A percentile compares a stretch with the other conserved stretches of the same genome.
Evolutionary conservation across 306 rosid genomes (phyloP).

Genomic region (Sicyos edulis): DNA sequence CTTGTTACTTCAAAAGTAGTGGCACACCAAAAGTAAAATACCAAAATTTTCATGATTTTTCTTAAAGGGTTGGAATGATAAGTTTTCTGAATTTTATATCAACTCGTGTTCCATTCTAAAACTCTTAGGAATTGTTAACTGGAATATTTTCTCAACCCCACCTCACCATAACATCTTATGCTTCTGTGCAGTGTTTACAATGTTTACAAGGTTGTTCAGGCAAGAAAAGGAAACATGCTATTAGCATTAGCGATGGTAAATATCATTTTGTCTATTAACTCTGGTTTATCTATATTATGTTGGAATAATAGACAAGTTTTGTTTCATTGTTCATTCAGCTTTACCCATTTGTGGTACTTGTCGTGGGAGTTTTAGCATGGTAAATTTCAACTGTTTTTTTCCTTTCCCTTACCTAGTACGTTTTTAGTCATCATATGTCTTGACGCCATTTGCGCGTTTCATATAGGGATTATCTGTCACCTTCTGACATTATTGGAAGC

Average conservation of each 20-base stretch:
- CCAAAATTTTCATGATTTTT: background rate
- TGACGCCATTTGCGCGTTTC: slow-evolving; percentile 4
- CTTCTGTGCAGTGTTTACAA: slow-evolving; percentile 54
- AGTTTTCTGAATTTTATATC: background rate
- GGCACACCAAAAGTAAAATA: background rate
- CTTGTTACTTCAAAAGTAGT: slow-evolving; percentile 6
- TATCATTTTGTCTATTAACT: background rate
- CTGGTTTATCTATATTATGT: slow-evolving; percentile 2
- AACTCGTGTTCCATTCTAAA: background rate
- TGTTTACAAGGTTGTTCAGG: slow-evolving; percentile 70
- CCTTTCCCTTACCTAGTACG: background rate
- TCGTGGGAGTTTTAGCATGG: slow-evolving; percentile 82
- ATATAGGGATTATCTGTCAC: slow-evolving; percentile 82
- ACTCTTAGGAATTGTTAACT: background rate
- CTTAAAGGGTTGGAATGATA: background rate
- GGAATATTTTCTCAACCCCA: background rate
- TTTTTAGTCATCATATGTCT: background rate
- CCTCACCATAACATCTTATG: slow-evolving; percentile 19
- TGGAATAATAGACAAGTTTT: background rate
- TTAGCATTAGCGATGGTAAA: slow-evolving; percentile 87
- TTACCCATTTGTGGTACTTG: slow-evolving; percentile 69
- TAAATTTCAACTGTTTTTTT: slow-evolving; percentile 28
- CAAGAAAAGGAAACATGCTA: slow-evolving; percentile 70
- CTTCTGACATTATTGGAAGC: slow-evolving; percentile 55
- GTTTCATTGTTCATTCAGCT: slow-evolving; percentile 43